phyloP scores from a whole-genome alignment of 352 stramenopile species.

The Globisporangium cederbergense region DNA sequence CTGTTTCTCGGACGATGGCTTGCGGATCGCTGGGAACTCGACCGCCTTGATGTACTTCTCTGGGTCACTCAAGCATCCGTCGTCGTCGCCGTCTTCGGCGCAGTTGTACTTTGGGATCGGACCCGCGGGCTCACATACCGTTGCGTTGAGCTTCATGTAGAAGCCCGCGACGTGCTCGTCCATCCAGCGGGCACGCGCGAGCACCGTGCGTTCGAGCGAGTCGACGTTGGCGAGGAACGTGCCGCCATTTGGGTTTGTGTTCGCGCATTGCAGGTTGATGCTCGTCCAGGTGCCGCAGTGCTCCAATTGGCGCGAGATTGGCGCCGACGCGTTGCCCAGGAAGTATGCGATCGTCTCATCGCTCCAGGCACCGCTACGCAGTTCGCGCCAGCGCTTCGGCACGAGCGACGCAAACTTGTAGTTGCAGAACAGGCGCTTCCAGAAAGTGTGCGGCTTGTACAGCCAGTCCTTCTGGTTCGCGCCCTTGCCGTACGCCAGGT shows the following conservation, averaged over 20 bases:
- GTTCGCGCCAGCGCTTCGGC: conserved; percentile 44
- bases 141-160: conserved; percentile 17
- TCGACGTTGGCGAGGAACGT: conserved; percentile 41
- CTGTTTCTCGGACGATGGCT: background rate
- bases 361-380: conserved; percentile 50
- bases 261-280: conserved; percentile 51
- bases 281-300: conserved; percentile 48
- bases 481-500: conserved; percentile 53
- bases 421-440: conserved; percentile 64
- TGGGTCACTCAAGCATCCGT: conserved; percentile 18
- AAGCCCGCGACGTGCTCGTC: conserved; percentile 19
- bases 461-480: conserved; percentile 44
- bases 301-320: conserved; percentile 41
- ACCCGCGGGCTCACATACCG: conserved; percentile 13
- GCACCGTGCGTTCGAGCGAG: conserved; percentile 26
- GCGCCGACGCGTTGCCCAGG: conserved; percentile 30
- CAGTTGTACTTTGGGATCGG: conserved; percentile 25
- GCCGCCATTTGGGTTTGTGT: conserved; percentile 28
- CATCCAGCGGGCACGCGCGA: conserved; percentile 52
- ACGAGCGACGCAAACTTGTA: conserved; percentile 66
- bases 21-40: conserved; percentile 18
- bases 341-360: conserved; percentile 47
- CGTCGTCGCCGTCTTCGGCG: conserved; percentile 19
- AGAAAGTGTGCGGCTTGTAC: conserved; percentile 50
- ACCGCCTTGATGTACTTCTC: conserved; percentile 24